Conservation (phyloP, 805 yeast genomes). For the Saccharomycopsis fibuligera region DNA sequence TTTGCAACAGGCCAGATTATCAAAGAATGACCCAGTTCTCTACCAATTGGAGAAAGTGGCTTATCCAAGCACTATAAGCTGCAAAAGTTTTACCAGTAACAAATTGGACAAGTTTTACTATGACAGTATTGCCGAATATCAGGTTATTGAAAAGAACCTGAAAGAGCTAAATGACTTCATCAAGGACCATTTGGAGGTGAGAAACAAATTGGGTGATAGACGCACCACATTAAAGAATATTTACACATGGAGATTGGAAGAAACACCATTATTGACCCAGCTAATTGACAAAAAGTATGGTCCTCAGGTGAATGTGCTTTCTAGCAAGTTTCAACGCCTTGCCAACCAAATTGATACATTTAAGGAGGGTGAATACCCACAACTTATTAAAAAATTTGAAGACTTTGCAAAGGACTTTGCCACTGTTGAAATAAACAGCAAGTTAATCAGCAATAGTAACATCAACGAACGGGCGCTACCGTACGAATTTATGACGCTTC, state of each 20-base stretch:
- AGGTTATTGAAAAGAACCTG: slow-evolving; percentile 1
- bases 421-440: slow-evolving; percentile 35
- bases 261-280: slow-evolving; percentile 1
- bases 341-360: background rate
- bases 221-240: slow-evolving; percentile 4
- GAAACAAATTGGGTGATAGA: background rate
- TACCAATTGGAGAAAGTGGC: background rate
- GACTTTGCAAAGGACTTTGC: slow-evolving; percentile 51
- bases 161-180: slow-evolving; percentile 3
- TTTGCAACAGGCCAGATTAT: background rate
- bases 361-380: background rate
- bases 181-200: slow-evolving; percentile 5
- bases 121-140: slow-evolving; percentile 9
- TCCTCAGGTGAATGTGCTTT: background rate
- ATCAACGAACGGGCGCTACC: slow-evolving; percentile 1
- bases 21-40: background rate
- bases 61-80: background rate
- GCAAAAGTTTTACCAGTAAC: background rate
- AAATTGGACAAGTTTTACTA: slow-evolving; percentile 1
- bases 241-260: slow-evolving; percentile 12
- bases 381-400: slow-evolving; percentile 38
- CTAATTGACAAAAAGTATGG: background rate
- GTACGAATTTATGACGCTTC: slow-evolving; percentile 4
- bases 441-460: background rate
- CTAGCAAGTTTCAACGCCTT: background rate